Conservation (phyloP, 2,329 filamentous ascomycete species). For the Alternaria angustiovoidea region DNA sequence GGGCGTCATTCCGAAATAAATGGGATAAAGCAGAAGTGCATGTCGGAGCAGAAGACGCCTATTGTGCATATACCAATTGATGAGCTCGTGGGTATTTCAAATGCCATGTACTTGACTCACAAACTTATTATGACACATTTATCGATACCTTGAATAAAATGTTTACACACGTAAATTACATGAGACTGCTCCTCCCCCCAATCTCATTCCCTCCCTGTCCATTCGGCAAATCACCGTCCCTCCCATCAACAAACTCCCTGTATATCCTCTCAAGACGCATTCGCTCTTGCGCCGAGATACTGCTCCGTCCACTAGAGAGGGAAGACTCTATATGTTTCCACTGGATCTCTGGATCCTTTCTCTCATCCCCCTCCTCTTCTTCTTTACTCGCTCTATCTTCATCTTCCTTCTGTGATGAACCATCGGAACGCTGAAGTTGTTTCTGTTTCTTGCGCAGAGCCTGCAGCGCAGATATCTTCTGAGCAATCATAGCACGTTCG, state of each 20-base stretch:
- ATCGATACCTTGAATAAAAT: not conserved
- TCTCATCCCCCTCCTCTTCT: constrained; percentile 50
- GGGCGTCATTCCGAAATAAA: constrained; percentile 19
- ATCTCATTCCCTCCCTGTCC: constrained; percentile 92
- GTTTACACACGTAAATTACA: constrained; percentile 62
- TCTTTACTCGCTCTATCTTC: constrained; percentile 17
- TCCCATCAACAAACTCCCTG: constrained; percentile 86
- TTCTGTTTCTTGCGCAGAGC: constrained; percentile 71
- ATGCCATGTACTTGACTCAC: not conserved
- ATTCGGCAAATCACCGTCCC: constrained; percentile 94
- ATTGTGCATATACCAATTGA: not conserved
- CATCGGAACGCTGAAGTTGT: constrained; percentile 48
- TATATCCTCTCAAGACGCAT: constrained; percentile 82
- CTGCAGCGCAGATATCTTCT: constrained; percentile 85
- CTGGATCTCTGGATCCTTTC: constrained; percentile 77
- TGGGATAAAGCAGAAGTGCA: not conserved
- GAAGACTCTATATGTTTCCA: constrained; percentile 86
- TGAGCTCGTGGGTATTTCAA: not conserved
- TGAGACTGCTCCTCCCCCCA: constrained; percentile 90
- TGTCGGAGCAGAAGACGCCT: not conserved
- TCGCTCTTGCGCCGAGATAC: constrained; percentile 82
- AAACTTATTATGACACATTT: not conserved
- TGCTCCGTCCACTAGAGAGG: constrained; percentile 78
- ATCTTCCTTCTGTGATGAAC: constrained; percentile 25
- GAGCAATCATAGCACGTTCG: constrained; percentile 78